Percentiles rank a stretch among this genome's conserved stretches.
Evolutionary conservation across 1,284 basidiomycete species (phyloP).

Genomic region (Rhodotorula sp.): DNA sequence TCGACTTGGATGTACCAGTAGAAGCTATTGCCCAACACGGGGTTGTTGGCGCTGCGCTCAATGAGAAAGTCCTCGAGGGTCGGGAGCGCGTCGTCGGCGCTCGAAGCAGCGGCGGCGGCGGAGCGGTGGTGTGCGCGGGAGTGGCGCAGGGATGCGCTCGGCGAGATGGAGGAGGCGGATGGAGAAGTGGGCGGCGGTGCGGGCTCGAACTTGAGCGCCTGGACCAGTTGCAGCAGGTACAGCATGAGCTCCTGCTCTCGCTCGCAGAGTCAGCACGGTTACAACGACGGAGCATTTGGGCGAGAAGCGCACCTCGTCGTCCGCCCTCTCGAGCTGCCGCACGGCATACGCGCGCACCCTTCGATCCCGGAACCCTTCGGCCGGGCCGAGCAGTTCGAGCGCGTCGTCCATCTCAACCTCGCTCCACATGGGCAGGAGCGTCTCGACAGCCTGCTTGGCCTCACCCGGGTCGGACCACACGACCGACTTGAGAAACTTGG

Average conservation of each 20-base stretch:
- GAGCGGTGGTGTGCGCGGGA: conserved; percentile 21
- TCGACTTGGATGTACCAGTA: conserved; percentile 99
- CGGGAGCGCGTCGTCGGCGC: conserved; percentile 28
- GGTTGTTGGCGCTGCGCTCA: conserved; percentile 75
- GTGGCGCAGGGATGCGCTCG: conserved; percentile 28
- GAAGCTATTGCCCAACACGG: conserved; percentile 82
- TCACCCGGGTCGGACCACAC: conserved; percentile 96
- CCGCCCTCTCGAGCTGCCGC: conserved; percentile 81
- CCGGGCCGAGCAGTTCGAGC: conserved; percentile 87
- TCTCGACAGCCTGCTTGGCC: conserved; percentile 96
- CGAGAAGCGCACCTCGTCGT: conserved; percentile 73
- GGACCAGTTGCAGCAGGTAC: conserved; percentile 93
- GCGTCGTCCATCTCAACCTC: conserved; percentile 97
- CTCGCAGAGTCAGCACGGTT: not conserved
- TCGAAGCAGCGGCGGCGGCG: conserved; percentile 60
- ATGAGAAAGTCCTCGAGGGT: conserved; percentile 84
- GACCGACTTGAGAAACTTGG: conserved; percentile 97
- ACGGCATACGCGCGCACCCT: conserved; percentile 93
- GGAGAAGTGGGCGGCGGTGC: conserved; percentile 11
- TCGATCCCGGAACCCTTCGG: conserved; percentile 72
- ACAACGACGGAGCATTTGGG: not conserved
- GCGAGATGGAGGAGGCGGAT: conserved; percentile 22
- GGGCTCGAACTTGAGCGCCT: conserved; percentile 89
- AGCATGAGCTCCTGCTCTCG: conserved; percentile 74
- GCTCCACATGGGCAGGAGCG: conserved; percentile 92